A percentile compares a stretch with the other conserved stretches of the same genome.
Evolutionary conservation across 441 rosid species (phyloP).

Genomic region (Populus hybrid): DNA sequence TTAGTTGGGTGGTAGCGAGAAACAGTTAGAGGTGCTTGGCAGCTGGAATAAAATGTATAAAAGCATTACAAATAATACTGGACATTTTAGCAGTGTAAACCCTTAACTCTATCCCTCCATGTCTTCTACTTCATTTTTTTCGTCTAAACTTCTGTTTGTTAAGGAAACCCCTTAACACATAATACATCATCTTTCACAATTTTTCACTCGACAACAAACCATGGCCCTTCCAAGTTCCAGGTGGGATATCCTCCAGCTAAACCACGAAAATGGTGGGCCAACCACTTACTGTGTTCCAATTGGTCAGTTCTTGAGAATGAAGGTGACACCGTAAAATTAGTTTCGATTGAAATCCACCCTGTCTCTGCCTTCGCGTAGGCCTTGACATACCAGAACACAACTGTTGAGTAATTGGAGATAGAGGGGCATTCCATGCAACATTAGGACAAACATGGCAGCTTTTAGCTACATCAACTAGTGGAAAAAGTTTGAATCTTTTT

Average conservation of each 20-base stretch:
- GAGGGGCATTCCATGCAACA: no score
- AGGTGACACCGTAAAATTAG: not conserved
- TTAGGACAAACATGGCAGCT: no score
- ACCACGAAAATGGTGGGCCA: slow-evolving; percentile 20
- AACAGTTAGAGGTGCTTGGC: not conserved
- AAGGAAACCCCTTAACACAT: not conserved
- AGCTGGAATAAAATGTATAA: not conserved
- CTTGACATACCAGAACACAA: not conserved
- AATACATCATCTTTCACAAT: not conserved
- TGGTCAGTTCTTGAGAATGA: slow-evolving; percentile 2
- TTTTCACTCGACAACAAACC: not conserved
- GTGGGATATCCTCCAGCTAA: slow-evolving; percentile 12
- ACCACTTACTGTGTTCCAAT: slow-evolving; percentile 13
- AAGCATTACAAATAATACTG: not conserved
- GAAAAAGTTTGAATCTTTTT: no score
- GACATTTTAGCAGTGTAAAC: not conserved
- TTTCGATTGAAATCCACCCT: not conserved
- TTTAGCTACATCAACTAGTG: no score
- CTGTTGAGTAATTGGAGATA: not conserved
- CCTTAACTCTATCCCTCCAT: not conserved
- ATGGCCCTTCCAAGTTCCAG: not conserved
- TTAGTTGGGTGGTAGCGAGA: not conserved
- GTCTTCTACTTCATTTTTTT: not conserved
- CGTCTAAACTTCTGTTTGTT: not conserved
- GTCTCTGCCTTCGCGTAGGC: not conserved